phyloP scores from a whole-genome alignment of 1,284 basidiomycete genomes.

The Termitomyces sp. region DNA sequence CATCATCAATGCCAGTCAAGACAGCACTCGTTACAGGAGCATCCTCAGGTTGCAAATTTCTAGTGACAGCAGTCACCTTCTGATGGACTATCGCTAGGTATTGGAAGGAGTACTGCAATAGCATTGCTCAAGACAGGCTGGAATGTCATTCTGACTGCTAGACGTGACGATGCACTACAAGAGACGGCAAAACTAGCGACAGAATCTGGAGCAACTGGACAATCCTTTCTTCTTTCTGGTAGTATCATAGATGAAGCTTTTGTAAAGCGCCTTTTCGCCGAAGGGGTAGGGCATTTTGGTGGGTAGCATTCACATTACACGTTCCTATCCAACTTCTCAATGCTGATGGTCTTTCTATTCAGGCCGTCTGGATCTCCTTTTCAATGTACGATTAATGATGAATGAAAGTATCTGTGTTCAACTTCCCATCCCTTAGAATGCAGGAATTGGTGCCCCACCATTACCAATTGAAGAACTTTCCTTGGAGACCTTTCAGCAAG shows the following conservation, averaged over 20 bases:
- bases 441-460: conserved; percentile 50
- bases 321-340: neutral
- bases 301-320: conserved; percentile 11
- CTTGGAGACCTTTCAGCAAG: conserved; percentile 55
- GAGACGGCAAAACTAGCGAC: conserved; percentile 50
- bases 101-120: conserved; percentile 36
- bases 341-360: neutral
- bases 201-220: conserved; percentile 23
- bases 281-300: conserved; percentile 57
- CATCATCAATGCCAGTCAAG: conserved; percentile 16
- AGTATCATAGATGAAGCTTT: conserved; percentile 61
- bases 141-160: conserved; percentile 54
- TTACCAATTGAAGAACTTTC: conserved; percentile 61
- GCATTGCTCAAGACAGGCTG: conserved; percentile 51
- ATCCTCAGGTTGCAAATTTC: conserved; percentile 28
- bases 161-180: conserved; percentile 52
- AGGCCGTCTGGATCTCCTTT: conserved; percentile 73
- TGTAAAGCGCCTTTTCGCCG: conserved; percentile 55
- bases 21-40: conserved; percentile 35
- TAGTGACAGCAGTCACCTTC: neutral
- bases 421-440: conserved; percentile 44
- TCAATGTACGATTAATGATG: conserved; percentile 50
- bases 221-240: conserved; percentile 46
- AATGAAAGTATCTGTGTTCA: neutral
- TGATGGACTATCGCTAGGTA: conserved; percentile 20